These are phyloP conservation scores for Linnemannia zychae DNA, from an alignment of 192 early-diverging fungal genomes.

Conservation along the genomic window DNA sequence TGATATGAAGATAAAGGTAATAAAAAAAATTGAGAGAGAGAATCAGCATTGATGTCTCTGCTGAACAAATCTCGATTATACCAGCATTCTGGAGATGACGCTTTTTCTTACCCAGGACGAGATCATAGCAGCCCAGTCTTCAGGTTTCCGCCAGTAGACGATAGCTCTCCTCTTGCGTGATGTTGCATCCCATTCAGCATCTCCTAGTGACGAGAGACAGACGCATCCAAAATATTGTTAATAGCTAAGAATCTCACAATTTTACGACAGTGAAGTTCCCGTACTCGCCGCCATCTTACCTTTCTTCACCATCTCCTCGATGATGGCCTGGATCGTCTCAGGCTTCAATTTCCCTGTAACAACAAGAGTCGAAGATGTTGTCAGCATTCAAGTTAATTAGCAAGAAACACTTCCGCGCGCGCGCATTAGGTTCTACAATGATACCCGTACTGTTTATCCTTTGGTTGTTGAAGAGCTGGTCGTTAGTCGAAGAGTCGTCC, in stretches of 20 bases:
- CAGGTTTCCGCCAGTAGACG: conserved; percentile 90
- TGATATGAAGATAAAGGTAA: background rate
- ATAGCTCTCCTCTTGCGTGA: conserved; percentile 69
- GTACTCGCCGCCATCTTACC: conserved; percentile 71
- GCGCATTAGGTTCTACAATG: background rate
- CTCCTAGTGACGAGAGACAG: conserved; percentile 48
- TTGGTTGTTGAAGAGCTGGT: conserved; percentile 77
- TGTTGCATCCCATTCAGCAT: conserved; percentile 67
- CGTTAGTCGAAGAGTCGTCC: conserved; percentile 64
- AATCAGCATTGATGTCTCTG: background rate
- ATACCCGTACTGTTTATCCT: conserved; percentile 71
- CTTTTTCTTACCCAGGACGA: conserved; percentile 80
- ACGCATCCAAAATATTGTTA: background rate
- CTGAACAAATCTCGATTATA: background rate
- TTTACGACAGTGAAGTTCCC: background rate
- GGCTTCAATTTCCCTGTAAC: conserved; percentile 66
- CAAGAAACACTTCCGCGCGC: background rate
- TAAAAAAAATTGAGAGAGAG: no score
- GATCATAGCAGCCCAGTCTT: conserved; percentile 89
- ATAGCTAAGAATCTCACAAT: background rate
- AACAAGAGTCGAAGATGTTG: background rate
- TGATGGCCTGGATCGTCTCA: conserved; percentile 77
- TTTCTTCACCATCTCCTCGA: conserved; percentile 81
- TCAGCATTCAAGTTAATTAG: background rate
- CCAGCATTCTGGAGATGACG: background rate